Conservation (phyloP, 176 grass and related monocot species). For the Paspalum notatum region DNA sequence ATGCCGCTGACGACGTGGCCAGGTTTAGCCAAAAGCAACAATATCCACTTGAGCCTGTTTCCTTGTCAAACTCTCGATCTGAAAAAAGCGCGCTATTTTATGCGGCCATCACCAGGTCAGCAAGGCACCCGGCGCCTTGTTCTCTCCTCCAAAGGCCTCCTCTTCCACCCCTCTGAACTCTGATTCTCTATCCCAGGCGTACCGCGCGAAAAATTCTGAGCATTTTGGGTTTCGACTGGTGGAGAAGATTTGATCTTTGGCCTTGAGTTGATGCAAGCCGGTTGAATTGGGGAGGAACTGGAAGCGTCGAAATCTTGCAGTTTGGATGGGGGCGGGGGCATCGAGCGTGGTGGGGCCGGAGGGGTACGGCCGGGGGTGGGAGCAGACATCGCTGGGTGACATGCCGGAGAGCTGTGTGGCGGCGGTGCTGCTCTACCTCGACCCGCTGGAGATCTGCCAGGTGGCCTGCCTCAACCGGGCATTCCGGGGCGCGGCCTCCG, state of each 20-base stretch:
- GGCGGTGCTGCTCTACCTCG: slow-evolving; percentile 72
- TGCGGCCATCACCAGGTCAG: slow-evolving; percentile 23
- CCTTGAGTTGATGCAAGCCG: neutral
- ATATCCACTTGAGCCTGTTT: slow-evolving; percentile 32
- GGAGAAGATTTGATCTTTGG: neutral
- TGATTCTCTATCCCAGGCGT: neutral
- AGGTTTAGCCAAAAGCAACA: slow-evolving; percentile 9
- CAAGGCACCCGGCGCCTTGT: neutral
- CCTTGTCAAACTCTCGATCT: neutral
- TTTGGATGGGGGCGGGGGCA: slow-evolving; percentile 59
- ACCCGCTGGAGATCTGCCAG: slow-evolving; percentile 81
- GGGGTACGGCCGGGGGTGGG: slow-evolving; percentile 36
- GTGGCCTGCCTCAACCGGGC: slow-evolving; percentile 63
- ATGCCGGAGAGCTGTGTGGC: slow-evolving; percentile 88
- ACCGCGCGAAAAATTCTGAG: neutral
- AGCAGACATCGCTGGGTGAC: slow-evolving; percentile 69
- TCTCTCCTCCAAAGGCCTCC: neutral
- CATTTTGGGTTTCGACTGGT: too few relatives aligned
- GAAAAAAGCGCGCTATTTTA: slow-evolving; percentile 32
- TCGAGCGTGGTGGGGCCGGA: slow-evolving; percentile 61
- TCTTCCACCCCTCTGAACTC: neutral
- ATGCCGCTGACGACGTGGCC: neutral
- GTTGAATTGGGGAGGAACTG: slow-evolving; percentile 30
- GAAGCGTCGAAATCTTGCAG: too few relatives aligned
- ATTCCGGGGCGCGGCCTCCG: slow-evolving; percentile 70